Evolutionary conservation across 2,329 filamentous ascomycete species (phyloP).

Genomic region (Claviceps pusilla): DNA sequence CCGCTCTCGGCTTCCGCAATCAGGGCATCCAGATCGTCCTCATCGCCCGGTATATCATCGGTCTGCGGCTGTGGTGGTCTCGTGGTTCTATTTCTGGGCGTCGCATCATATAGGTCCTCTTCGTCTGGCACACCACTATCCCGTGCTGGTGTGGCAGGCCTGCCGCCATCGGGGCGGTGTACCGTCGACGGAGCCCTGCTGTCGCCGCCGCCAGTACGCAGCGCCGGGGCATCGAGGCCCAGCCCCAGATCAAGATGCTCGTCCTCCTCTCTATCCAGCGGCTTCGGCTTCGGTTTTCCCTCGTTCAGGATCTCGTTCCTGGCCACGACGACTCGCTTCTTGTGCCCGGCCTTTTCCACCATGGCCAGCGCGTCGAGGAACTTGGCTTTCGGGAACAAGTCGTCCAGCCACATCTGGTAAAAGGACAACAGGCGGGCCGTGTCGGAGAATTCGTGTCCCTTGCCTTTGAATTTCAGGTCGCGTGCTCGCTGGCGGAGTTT

Average conservation of each 20-base stretch:
- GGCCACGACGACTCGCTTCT: slow-evolving; percentile 58
- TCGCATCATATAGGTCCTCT: slow-evolving; percentile 41
- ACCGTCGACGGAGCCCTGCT: slow-evolving; percentile 9
- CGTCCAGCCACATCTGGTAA: slow-evolving; percentile 94
- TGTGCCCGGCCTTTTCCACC: slow-evolving; percentile 87
- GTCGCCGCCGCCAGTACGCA: slow-evolving; percentile 12
- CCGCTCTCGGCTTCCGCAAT: slow-evolving; percentile 32
- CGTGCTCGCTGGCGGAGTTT: slow-evolving; percentile 59
- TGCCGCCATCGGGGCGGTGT: neutral
- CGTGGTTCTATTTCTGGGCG: slow-evolving; percentile 20
- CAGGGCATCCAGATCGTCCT: slow-evolving; percentile 37
- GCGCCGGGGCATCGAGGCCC: slow-evolving; percentile 7
- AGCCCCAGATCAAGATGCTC: slow-evolving; percentile 11
- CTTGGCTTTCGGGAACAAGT: slow-evolving; percentile 85
- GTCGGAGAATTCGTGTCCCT: slow-evolving; percentile 91
- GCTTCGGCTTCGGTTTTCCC: slow-evolving; percentile 34
- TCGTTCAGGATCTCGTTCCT: slow-evolving; percentile 77
- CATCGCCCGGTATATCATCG: slow-evolving; percentile 13
- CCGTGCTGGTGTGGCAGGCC: slow-evolving; percentile 14
- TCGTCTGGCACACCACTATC: slow-evolving; percentile 19
- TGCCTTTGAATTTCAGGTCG: slow-evolving; percentile 70
- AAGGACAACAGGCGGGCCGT: slow-evolving; percentile 67
- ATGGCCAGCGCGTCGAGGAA: slow-evolving; percentile 81
- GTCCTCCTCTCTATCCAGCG: slow-evolving; percentile 18
- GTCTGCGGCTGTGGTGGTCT: slow-evolving; percentile 9